Evolutionary conservation across 257 asterid species (phyloP).

Genomic region (Agastache rugosa): DNA sequence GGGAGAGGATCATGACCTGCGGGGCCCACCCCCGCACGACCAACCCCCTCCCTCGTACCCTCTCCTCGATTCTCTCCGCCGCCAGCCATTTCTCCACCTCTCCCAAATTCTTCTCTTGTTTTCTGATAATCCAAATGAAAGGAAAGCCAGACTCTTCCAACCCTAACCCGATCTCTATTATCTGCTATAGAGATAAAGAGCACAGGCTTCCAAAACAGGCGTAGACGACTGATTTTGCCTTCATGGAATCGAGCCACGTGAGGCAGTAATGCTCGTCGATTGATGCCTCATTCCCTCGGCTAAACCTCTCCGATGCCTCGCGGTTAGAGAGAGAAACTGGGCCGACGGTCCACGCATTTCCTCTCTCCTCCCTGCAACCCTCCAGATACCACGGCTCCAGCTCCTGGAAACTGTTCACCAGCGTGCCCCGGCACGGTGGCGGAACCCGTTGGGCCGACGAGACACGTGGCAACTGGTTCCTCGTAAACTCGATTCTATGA

Average conservation of each 20-base stretch:
- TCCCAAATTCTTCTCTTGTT: constrained; percentile 8
- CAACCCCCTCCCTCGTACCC: constrained; percentile 41
- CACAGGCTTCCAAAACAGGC: constrained; percentile 52
- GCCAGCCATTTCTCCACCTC: constrained; percentile 41
- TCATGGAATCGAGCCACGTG: constrained; percentile 43
- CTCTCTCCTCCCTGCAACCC: constrained; percentile 32
- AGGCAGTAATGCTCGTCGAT: constrained; percentile 32
- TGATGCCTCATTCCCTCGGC: constrained; percentile 40
- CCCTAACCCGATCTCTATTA: constrained; percentile 48
- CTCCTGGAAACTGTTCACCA: constrained; percentile 60
- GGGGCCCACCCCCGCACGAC: constrained; percentile 52
- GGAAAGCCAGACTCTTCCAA: constrained; percentile 35
- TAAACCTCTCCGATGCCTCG: constrained; percentile 13
- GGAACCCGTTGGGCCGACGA: background rate
- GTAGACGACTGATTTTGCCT: constrained; percentile 36
- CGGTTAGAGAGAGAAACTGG: constrained; percentile 54
- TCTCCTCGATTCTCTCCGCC: constrained; percentile 35
- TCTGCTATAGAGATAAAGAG: constrained; percentile 36
- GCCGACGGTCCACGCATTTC: constrained; percentile 56
- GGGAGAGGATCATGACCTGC: constrained; percentile 44
- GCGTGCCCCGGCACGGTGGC: constrained; percentile 39
- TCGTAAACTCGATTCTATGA: constrained; percentile 48
- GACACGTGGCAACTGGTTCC: constrained; percentile 43
- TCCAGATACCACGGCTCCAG: constrained; percentile 60
- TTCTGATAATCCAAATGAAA: constrained; percentile 45